These are phyloP conservation scores for Pseudocercospora pini-densiflorae DNA, from an alignment of 2,329 filamentous ascomycete species.

Conservation along the genomic window DNA sequence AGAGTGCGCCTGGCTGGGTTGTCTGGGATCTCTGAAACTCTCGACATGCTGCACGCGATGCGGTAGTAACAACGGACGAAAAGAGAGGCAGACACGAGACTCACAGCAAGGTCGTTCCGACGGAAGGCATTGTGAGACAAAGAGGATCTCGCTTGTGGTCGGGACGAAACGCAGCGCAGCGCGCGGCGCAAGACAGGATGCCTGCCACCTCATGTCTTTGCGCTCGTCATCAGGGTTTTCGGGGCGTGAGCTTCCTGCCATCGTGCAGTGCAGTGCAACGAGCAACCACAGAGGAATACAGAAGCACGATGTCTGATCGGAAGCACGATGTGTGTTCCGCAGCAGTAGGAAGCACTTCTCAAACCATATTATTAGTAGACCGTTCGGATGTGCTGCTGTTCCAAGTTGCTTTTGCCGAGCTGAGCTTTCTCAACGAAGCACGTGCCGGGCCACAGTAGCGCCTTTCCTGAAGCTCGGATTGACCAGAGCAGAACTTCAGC, in stretches of 20 bases:
- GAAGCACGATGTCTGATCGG: not conserved
- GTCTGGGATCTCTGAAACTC: not conserved
- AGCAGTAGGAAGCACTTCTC: not conserved
- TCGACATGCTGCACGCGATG: slow-evolving; percentile 5
- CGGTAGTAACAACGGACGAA: not conserved
- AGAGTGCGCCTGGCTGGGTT: not conserved
- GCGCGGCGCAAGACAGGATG: not conserved
- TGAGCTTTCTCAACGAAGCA: not conserved
- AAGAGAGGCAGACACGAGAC: not conserved
- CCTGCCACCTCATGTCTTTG: not conserved
- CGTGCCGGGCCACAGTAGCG: not conserved
- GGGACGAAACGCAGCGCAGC: not conserved
- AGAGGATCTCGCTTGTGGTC: slow-evolving; percentile 6
- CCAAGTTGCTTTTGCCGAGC: not conserved
- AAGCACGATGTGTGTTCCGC: not conserved
- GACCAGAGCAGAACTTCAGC: not conserved
- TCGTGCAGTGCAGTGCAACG: not conserved
- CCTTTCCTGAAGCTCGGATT: too few relatives aligned
- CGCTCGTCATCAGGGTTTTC: not conserved
- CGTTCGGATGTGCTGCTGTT: too few relatives aligned
- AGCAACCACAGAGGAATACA: not conserved
- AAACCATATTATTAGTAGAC: too few relatives aligned
- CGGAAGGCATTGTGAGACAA: not conserved
- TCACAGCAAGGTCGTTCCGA: not conserved
- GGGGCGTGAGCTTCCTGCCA: slow-evolving; percentile 1